These are phyloP conservation scores for Picochlorum sp. DNA, from an alignment of 139 green algal genomes.

Conservation along the genomic window DNA sequence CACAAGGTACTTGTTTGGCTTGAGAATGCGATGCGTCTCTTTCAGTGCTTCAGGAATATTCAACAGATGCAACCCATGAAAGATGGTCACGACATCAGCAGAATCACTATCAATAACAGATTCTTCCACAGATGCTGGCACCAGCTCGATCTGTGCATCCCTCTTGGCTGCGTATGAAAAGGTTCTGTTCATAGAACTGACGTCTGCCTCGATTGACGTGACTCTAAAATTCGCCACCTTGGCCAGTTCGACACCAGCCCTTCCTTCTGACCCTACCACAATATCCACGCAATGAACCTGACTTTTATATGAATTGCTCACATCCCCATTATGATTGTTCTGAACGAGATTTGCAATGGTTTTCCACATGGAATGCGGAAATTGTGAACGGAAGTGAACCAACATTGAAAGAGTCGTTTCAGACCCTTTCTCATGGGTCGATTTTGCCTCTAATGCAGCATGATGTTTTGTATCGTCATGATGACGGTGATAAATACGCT, in stretches of 20 bases:
- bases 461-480: too few relatives aligned
- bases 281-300: conserved; percentile 11
- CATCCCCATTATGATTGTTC: too few relatives aligned
- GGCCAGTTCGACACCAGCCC: conserved; percentile 19
- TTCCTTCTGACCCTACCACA: conserved; percentile 13
- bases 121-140: conserved; percentile 25
- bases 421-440: too few relatives aligned
- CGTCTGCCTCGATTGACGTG: too few relatives aligned
- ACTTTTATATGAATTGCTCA: too few relatives aligned
- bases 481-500: too few relatives aligned
- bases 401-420: too few relatives aligned
- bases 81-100: conserved; percentile 22
- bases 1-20: conserved; percentile 14
- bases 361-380: too few relatives aligned
- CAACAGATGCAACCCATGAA: conserved; percentile 24
- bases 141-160: conserved; percentile 22
- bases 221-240: too few relatives aligned
- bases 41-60: conserved; percentile 15
- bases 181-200: conserved; percentile 3
- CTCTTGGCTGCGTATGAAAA: conserved; percentile 20
- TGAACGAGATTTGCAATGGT: too few relatives aligned
- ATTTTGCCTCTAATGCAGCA: too few relatives aligned
- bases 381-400: too few relatives aligned
- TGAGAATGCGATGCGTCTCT: conserved; percentile 22
- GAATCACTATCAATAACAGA: conserved; percentile 15